Conservation (phyloP, 768 basidiomycete species). For the Macrocybe gigantea region DNA sequence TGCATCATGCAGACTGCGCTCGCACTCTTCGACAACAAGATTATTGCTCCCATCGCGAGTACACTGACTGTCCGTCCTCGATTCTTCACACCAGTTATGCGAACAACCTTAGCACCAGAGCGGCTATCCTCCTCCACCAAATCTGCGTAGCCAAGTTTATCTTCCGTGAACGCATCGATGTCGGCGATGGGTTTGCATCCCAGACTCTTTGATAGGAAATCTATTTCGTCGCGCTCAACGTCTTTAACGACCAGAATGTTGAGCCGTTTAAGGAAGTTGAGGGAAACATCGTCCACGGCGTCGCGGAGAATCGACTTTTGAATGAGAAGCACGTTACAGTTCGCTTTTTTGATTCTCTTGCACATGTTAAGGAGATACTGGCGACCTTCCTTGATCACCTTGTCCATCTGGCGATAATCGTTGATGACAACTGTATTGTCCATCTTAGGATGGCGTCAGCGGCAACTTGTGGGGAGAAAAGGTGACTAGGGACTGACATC, state of each 20-base stretch:
- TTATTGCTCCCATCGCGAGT: constrained; percentile 92
- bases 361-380: constrained; percentile 96
- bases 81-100: constrained; percentile 93
- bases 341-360: constrained; percentile 99
- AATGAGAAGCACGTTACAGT: constrained; percentile 97
- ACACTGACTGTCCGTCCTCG: constrained; percentile 92
- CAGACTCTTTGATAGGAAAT: constrained; percentile 91
- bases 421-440: constrained; percentile 99
- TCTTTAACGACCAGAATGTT: constrained; percentile 97
- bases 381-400: constrained; percentile 97
- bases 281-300: constrained; percentile 96
- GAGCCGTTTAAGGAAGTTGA: constrained; percentile 95
- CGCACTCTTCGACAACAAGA: constrained; percentile 93
- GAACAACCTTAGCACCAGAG: constrained; percentile 85
- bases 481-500: constrained; percentile 56
- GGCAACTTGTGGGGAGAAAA: constrained; percentile 1
- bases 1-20: constrained; percentile 96
- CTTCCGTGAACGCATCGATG: constrained; percentile 95
- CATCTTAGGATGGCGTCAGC: constrained; percentile 57
- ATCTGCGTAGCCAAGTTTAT: constrained; percentile 96
- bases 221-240: constrained; percentile 97
- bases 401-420: constrained; percentile 99
- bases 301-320: constrained; percentile 99
- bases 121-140: constrained; percentile 85
- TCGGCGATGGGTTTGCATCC: constrained; percentile 97